Evolutionary conservation across 2,329 filamentous ascomycete genomes (phyloP), one percentile per base, ranked within the genome.

Genomic region (Zelopaecilomyces penicillatus): DNA sequence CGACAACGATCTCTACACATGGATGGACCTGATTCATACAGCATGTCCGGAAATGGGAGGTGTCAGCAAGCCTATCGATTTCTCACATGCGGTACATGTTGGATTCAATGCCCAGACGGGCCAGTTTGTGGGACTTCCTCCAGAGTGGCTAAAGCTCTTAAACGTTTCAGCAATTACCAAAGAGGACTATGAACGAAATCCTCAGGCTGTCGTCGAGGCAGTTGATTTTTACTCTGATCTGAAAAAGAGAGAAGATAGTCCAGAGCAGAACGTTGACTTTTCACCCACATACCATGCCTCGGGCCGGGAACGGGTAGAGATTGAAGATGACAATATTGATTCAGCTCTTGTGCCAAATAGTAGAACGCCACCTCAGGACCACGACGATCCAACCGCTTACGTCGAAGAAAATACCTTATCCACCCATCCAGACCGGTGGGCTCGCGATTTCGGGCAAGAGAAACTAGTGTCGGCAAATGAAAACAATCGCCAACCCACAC

Each of bases 11-110:
- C 81, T 97, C 44, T 97, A 97, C 65, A 87, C 94, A 56, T 97
- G 91, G 91, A 95, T 96, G 58, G 91, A 97, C 65, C 87, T 88
- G 62, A 93, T 97, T 54, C 95, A 96, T 62, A 87, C 89, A 56
- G 83, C 90, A 52, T 96, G 90, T 64, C 91, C 91, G n/a, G 90
- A 87, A 50, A 95, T 96, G 87, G 89, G 91, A 50, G 91, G 91
- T 54, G 91, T 97, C 45, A 95, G 90, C 68, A 95, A 95, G 65
- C 91, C 91, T 5, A 96, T 91, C 51, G 95, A 96, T 69, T 97
- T 97, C 69, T 88, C 85, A 28, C 91, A 97, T 63, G 84, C 89
- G 39, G 89, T 97, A 28, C 91, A 97, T 63, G 91, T 97, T 54
- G 91, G 91, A 48, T 97, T 96, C 61, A 91, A 97, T 62, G 87